phyloP scores from a whole-genome alignment of 441 rosid species.

The Pelargonium myrrhifolium region DNA sequence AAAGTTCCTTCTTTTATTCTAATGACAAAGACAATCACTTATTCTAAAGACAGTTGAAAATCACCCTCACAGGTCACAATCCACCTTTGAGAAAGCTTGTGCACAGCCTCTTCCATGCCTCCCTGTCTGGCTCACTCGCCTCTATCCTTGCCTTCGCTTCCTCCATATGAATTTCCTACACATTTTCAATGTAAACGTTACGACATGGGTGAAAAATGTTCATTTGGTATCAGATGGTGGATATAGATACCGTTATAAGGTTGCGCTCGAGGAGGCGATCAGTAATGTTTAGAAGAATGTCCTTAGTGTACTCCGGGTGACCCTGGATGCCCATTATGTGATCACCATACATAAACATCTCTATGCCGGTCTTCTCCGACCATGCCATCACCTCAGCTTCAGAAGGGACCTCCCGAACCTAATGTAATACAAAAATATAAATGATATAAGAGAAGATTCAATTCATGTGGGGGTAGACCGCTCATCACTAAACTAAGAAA shows the following conservation, averaged over 20 bases:
- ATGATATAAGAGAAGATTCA: too few species aligned
- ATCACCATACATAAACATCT: neutral
- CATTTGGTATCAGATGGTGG: neutral
- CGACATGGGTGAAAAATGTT: neutral
- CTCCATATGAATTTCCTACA: neutral
- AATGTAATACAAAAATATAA: too few species aligned
- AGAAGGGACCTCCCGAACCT: neutral
- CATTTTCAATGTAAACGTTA: neutral
- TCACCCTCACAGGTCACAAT: neutral
- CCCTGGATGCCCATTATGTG: constrained; percentile 2
- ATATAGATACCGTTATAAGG: neutral
- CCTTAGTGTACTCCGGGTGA: constrained; percentile 1
- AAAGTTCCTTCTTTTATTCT: neutral
- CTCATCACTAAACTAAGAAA: too few species aligned
- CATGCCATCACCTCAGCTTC: constrained; percentile 4
- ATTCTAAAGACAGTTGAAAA: too few species aligned
- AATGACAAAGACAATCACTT: neutral
- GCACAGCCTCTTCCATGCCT: constrained; percentile 1
- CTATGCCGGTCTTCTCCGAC: neutral
- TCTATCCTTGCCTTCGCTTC: neutral
- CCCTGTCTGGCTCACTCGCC: neutral
- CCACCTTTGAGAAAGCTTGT: neutral
- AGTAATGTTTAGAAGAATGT: constrained; percentile 5
- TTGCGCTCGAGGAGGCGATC: neutral
- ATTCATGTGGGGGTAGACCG: too few species aligned